A percentile compares a stretch with the other conserved stretches of the same genome.
These are phyloP conservation scores for Cinnamomum micranthum DNA, from an alignment of 164 flowering plant species.

Conservation along the genomic window DNA sequence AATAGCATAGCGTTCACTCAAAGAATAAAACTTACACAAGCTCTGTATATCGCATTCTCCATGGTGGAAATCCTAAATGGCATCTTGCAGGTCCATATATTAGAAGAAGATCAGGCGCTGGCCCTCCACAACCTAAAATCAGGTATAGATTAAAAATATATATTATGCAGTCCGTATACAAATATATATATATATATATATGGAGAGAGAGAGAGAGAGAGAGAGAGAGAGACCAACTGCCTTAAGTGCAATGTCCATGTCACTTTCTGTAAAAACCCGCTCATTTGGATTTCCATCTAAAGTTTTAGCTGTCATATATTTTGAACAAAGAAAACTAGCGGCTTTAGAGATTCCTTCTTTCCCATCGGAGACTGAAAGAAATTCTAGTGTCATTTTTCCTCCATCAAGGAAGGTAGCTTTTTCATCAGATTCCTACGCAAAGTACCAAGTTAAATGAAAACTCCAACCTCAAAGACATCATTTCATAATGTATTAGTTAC, in stretches of 20 bases:
- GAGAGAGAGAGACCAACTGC: conserved; percentile 49
- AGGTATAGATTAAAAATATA: neutral
- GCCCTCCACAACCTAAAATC: conserved; percentile 57
- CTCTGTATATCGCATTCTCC: conserved; percentile 91
- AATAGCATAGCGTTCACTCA: neutral
- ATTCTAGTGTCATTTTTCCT: conserved; percentile 47
- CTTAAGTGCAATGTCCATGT: conserved; percentile 52
- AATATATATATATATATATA: no score
- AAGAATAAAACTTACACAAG: conserved; percentile 57
- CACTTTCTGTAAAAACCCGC: conserved; percentile 50
- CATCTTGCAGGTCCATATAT: conserved; percentile 84
- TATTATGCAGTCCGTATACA: neutral
- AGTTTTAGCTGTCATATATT: conserved; percentile 31
- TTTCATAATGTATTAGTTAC: neutral
- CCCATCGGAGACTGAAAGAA: conserved; percentile 66
- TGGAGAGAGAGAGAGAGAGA: conserved; percentile 23
- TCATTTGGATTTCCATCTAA: conserved; percentile 23
- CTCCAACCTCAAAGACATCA: neutral
- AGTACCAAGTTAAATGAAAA: conserved; percentile 1
- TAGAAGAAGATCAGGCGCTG: conserved; percentile 77
- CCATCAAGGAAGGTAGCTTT: conserved; percentile 14
- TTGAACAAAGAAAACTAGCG: conserved; percentile 53
- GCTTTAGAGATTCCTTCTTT: conserved; percentile 80
- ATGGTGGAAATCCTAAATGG: conserved; percentile 89
- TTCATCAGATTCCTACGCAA: conserved; percentile 42